A percentile compares a stretch with the other conserved stretches of the same genome.
These are phyloP conservation scores for Amanita exitialis DNA, from an alignment of 768 basidiomycete genomes.

Conservation along the genomic window DNA sequence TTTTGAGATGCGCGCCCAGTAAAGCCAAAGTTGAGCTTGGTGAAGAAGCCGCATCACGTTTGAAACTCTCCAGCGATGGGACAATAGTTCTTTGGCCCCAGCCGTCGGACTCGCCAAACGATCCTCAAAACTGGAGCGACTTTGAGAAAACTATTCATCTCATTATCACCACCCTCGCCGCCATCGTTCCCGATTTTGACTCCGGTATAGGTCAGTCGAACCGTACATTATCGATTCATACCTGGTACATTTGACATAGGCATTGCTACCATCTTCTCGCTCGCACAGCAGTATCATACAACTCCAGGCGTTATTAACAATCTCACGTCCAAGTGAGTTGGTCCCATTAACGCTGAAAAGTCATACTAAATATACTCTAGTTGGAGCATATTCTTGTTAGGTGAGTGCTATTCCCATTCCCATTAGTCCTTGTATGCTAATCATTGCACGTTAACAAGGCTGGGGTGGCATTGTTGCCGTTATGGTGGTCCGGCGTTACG, in stretches of 20 bases:
- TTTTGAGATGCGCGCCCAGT: conserved; percentile 14
- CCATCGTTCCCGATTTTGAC: conserved; percentile 53
- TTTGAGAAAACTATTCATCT: conserved; percentile 38
- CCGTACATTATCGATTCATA: not conserved
- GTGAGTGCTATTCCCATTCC: conserved; percentile 15
- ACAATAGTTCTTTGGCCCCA: conserved; percentile 54
- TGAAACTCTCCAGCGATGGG: conserved; percentile 43
- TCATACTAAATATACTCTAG: conserved; percentile 17
- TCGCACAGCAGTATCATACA: conserved; percentile 42
- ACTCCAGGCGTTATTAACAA: conserved; percentile 43
- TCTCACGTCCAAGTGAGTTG: conserved; percentile 35
- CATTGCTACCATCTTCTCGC: conserved; percentile 47
- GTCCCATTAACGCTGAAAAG: not conserved
- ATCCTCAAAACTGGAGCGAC: conserved; percentile 36
- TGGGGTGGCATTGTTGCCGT: conserved; percentile 57
- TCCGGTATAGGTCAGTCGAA: conserved; percentile 35
- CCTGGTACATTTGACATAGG: conserved; percentile 15
- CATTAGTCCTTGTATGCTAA: not conserved
- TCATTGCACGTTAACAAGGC: conserved; percentile 20
- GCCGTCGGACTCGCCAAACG: conserved; percentile 27
- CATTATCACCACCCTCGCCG: conserved; percentile 42
- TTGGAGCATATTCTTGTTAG: conserved; percentile 58
- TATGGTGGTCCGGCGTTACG: conserved; percentile 51
- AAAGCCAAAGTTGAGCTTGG: conserved; percentile 51
- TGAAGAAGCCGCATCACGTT: conserved; percentile 32